phyloP scores from a whole-genome alignment of 306 rosid genomes.

The Datisca glomerata region DNA sequence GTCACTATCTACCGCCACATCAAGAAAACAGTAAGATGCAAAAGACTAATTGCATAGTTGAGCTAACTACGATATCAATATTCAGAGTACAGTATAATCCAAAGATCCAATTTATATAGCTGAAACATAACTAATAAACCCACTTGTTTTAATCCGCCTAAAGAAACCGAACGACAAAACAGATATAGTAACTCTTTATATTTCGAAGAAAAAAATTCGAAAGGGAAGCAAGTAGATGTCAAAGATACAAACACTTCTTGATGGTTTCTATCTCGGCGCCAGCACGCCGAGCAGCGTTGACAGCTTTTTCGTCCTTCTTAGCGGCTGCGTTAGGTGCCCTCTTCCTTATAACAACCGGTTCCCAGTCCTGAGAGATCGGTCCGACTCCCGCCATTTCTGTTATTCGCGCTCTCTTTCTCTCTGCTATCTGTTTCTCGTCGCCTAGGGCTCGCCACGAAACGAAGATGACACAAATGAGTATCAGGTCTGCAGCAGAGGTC shows the following conservation, averaged over 20 bases:
- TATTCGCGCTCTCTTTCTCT: neutral
- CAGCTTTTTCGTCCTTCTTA: slow-evolving; percentile 85
- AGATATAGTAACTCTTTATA: too few species aligned
- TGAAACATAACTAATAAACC: too few species aligned
- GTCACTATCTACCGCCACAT: too few species aligned
- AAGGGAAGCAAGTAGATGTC: neutral
- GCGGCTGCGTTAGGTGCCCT: slow-evolving; percentile 84
- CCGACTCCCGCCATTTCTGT: slow-evolving; percentile 56
- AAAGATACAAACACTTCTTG: slow-evolving; percentile 36
- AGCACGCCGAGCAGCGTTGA: slow-evolving; percentile 85
- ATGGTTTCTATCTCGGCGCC: slow-evolving; percentile 79
- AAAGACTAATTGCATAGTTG: too few species aligned
- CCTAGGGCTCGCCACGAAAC: neutral
- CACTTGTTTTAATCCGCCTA: too few species aligned
- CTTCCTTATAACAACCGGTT: slow-evolving; percentile 75
- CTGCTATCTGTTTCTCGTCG: neutral
- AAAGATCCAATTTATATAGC: too few species aligned
- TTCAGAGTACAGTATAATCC: too few species aligned
- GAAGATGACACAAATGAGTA: neutral
- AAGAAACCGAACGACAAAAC: too few species aligned
- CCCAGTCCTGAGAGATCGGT: slow-evolving; percentile 79
- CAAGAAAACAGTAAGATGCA: too few species aligned
- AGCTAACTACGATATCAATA: too few species aligned
- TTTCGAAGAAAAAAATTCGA: too few species aligned
- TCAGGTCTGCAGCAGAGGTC: too few species aligned